Evolutionary conservation across 495 filamentous ascomycete species (phyloP), one percentile per base, ranked within the genome.

Genomic region (Penicillium samsonianum): DNA sequence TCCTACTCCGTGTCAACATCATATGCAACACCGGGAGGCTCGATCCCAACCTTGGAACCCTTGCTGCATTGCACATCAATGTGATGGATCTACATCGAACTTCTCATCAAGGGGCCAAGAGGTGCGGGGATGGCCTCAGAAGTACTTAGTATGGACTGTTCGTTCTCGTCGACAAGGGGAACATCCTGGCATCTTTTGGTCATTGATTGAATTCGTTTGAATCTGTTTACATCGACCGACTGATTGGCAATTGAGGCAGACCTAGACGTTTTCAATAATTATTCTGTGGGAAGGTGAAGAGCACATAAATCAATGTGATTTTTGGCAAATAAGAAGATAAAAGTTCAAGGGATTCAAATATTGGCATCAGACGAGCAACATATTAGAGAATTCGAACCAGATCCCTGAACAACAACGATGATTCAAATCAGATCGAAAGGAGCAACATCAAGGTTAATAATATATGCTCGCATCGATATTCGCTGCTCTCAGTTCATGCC

Each of bases 381-480:
- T 57, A 38, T 45, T 40, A 57, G 11, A 30, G 5, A 41, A 28
- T 50, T 60, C 62, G 14, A 58, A 53, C 47, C 57, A 35, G 26
- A 54, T 44, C 40, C 19, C 53, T 50, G n/a, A n/a, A n/a, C n/a
- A 40, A 45, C 16, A 38, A n/a, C 8, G 26, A 41, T 37, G 35
- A 41, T 53, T 50, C 26, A 54, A 53, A 58, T 55, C 55, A 60
- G 37, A 46, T 53, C 26, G 50, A 50, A 59, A 30, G 50, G 28
- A 58, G 43, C 52, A 38, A 63, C 28, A 56, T 57, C 49, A 25
- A 61, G 48, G 55, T 54, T 42, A 60, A 48, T 41, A 54, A 41
- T 51, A 23, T 54, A 64, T 60, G 55, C 44, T 65, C 25, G 59
- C 22, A 64, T 59, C 33, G 22, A 22, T 53, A 49, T 45, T 47